Evolutionary conservation across 2,329 filamentous ascomycete genomes (phyloP).

Genomic region (Fusarium sp.): DNA sequence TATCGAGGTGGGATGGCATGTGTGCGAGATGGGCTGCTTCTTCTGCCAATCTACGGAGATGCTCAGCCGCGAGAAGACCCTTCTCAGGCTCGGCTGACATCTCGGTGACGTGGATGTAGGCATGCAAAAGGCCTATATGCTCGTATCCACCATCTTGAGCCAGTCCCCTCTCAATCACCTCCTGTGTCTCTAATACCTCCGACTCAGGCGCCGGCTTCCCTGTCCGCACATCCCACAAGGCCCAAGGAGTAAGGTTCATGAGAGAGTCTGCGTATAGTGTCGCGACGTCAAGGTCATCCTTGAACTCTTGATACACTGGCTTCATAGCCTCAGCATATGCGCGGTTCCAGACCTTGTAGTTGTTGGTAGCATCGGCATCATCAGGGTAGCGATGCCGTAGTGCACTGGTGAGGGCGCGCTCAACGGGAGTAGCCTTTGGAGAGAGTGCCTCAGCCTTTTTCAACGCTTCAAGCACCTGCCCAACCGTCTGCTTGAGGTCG

Average conservation of each 20-base stretch:
- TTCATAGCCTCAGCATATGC: slow-evolving; percentile 49
- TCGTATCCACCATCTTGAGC: slow-evolving; percentile 51
- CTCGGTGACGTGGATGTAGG: slow-evolving; percentile 84
- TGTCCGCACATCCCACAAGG: slow-evolving; percentile 54
- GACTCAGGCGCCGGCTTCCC: slow-evolving; percentile 48
- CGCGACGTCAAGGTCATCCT: slow-evolving; percentile 51
- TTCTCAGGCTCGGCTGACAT: slow-evolving; percentile 74
- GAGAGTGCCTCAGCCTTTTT: slow-evolving; percentile 29
- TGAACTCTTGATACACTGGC: slow-evolving; percentile 48
- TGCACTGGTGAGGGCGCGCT: slow-evolving; percentile 73
- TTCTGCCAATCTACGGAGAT: slow-evolving; percentile 72
- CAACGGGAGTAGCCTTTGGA: slow-evolving; percentile 50
- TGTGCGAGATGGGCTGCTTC: slow-evolving; percentile 77
- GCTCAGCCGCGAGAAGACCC: slow-evolving; percentile 70
- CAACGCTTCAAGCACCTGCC: slow-evolving; percentile 17
- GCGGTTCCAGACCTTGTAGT: slow-evolving; percentile 55
- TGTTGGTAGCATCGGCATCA: slow-evolving; percentile 53
- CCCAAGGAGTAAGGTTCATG: slow-evolving; percentile 59
- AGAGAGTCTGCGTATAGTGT: slow-evolving; percentile 52
- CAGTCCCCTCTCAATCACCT: slow-evolving; percentile 61
- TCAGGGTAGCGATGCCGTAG: slow-evolving; percentile 71
- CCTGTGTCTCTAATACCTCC: slow-evolving; percentile 49
- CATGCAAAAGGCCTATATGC: slow-evolving; percentile 79
- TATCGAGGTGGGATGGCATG: slow-evolving; percentile 81
- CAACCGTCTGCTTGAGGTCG: slow-evolving; percentile 38